Base-by-base conservation (phyloP, 192 early-diverging fungal genomes). In the Coemansia sp. region DNA sequence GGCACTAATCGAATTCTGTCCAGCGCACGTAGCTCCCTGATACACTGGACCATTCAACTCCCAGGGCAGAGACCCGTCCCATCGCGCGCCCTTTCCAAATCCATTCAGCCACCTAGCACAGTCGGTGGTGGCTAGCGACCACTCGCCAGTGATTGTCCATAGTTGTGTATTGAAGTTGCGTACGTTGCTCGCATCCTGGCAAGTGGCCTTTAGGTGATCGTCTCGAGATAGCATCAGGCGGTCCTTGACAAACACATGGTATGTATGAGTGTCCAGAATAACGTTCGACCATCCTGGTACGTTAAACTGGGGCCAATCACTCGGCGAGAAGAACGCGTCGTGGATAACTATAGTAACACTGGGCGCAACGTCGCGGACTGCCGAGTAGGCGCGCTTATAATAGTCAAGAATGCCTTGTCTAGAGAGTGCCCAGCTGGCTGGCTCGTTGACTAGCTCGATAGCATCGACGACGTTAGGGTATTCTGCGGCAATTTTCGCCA, bases 31-130 rank as follows among this genome's bases (percentile, higher is more conserved):
- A 29, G 82, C 79, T 27, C 69, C 71, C 4, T 60, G 69, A 35
- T 76, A 84, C 5, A 81, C 76, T 0, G 86, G 80, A 3, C 70
- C 71, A 18, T 76, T 70, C 63, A 76, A 70, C 22, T 83, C 73
- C 75, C 80, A 77, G 2, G 52, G 45, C 55, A 83, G 72, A 0
- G 86, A 83, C 3, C 91, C 91, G 43, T 92, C 88, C 80, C 86
- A 91, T 8, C 89, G 77, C 18, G 86, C 76, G 10, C 85, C 85
- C 27, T 61, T 55, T 20, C 80, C 82, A 52, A 90, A 76, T 2
- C 91, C 91, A 66, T 91, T 92, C 30, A 92, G 75, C 79, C 86
- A 90, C 12, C 77, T 87, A 37, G 88, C 86, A 65, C 91, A 92
- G 55, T 92, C 89, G 16, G 88, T 89, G 20, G 76, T 85, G n/a